Evolutionary conservation across 2,329 filamentous ascomycete species (phyloP), one percentile per base, ranked within the genome.

Genomic region (Ophiosphaerella herpotricha): DNA sequence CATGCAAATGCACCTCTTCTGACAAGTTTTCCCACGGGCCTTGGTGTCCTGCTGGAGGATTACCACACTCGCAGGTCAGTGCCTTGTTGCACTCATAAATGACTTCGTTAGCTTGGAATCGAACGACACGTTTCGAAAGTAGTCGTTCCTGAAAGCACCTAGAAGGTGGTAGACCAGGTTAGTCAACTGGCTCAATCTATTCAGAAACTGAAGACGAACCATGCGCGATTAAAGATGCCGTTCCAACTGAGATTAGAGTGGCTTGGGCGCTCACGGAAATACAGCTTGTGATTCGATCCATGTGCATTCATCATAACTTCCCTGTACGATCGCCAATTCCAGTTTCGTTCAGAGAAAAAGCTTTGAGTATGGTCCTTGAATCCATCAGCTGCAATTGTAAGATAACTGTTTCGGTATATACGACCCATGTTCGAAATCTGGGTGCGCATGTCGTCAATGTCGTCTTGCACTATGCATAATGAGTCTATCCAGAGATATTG

Each of bases 71-170:
- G 12, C 42, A 44, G 12, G 24, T 18, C 6, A 44, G 24, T 4
- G 9, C 42, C 16, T 44, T 21, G 13, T 44, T 44, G 26, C 42
- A 44, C 26, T 44, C 42, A 18, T 37, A 36, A 13, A 44, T 37
- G 42, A 44, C 42, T 21, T 44, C 42, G 7, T 16, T 21, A 7
- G 33, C 24, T 37, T 44, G 42, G 29, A 44, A 44, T 13, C 42
- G 24, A 11, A 44, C 23, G 3, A 44, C 24, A 4, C 42, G 42
- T n/a, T n/a, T 35, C 12, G 42, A 44, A 9, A 44, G 33, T 1
- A 44, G 33, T 29, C 42, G 42, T 18, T 44, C 42, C 21, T 44
- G 42, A 31, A 44, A 38, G 21, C 42, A 44, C 40, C 40, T 43
- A 16, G 1, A 12, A 13, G 21, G 8, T 34, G 7, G 16, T 13